These are phyloP conservation scores for Podaxis rugospora DNA, from an alignment of 768 basidiomycete species.

Conservation along the genomic window DNA sequence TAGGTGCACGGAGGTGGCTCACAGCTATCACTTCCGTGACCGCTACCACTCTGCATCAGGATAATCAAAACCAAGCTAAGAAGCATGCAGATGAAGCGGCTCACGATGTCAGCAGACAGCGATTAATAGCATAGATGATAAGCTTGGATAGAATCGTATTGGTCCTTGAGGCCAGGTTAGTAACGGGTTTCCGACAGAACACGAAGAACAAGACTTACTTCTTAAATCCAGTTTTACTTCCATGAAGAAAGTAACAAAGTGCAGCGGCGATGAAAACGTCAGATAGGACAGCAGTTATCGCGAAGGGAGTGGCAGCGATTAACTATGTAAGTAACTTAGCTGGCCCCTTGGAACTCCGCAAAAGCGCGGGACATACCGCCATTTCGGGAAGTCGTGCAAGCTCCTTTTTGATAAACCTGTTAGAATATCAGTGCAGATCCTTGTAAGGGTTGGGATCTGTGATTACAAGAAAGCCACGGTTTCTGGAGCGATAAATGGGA, in stretches of 20 bases:
- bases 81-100: conserved; percentile 11
- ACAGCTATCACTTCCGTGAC: conserved; percentile 35
- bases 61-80: not conserved
- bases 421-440: not conserved
- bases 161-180: conserved; percentile 24
- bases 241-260: conserved; percentile 37
- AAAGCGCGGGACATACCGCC: conserved; percentile 20
- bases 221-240: conserved; percentile 31
- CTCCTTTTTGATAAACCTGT: conserved; percentile 33
- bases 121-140: conserved; percentile 47
- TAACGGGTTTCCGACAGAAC: not conserved
- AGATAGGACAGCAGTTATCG: conserved; percentile 38
- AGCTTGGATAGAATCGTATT: conserved; percentile 36
- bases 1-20: conserved; percentile 5
- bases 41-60: conserved; percentile 26
- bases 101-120: conserved; percentile 44
- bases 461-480: conserved; percentile 27
- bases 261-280: conserved; percentile 40
- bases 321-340: conserved; percentile 20
- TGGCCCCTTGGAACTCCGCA: not conserved
- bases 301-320: conserved; percentile 39
- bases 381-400: conserved; percentile 28
- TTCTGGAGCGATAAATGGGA: conserved; percentile 17
- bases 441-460: not conserved
- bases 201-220: conserved; percentile 17